phyloP scores from a whole-genome alignment of 2,329 filamentous ascomycete genomes.

The Diaporthe citrichinensis region DNA sequence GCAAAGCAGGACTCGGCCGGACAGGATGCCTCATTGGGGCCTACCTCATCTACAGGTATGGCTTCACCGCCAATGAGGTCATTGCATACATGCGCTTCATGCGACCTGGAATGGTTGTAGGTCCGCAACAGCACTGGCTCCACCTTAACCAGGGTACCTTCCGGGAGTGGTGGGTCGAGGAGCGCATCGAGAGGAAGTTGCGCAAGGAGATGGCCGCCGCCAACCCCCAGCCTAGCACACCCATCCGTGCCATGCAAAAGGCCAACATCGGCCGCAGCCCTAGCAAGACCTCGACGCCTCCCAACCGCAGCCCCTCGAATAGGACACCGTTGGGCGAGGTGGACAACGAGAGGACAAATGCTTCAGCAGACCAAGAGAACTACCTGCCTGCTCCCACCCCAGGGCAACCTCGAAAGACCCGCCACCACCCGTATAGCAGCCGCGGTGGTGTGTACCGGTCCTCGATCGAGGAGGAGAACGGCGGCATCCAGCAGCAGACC shows the following conservation, averaged over 20 bases:
- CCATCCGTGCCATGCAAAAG: slow-evolving; percentile 73
- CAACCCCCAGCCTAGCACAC: slow-evolving; percentile 67
- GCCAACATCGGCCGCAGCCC: slow-evolving; percentile 70
- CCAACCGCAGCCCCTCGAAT: slow-evolving; percentile 81
- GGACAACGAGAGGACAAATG: slow-evolving; percentile 80
- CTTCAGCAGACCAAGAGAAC: slow-evolving; percentile 80
- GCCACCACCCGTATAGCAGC: slow-evolving; percentile 81
- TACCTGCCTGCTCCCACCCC: slow-evolving; percentile 95
- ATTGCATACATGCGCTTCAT: slow-evolving; percentile 99
- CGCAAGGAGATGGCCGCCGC: slow-evolving; percentile 69
- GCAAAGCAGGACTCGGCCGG: slow-evolving; percentile 95
- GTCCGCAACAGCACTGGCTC: slow-evolving; percentile 98
- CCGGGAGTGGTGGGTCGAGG: slow-evolving; percentile 98
- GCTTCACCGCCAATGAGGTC: slow-evolving; percentile 96
- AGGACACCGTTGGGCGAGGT: slow-evolving; percentile 95
- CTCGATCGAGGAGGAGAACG: slow-evolving; percentile 64
- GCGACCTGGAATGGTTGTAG: slow-evolving; percentile 98
- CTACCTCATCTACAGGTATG: slow-evolving; percentile 97
- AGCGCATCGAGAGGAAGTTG: slow-evolving; percentile 80
- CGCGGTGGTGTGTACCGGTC: slow-evolving; percentile 59
- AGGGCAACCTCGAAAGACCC: slow-evolving; percentile 93
- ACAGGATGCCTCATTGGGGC: slow-evolving; percentile 97
- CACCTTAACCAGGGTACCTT: slow-evolving; percentile 97
- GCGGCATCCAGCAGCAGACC: slow-evolving; percentile 67
- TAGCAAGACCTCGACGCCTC: slow-evolving; percentile 84